Evolutionary conservation across 257 asterid genomes (phyloP).

Genomic region (Knoxia roxburghii): DNA sequence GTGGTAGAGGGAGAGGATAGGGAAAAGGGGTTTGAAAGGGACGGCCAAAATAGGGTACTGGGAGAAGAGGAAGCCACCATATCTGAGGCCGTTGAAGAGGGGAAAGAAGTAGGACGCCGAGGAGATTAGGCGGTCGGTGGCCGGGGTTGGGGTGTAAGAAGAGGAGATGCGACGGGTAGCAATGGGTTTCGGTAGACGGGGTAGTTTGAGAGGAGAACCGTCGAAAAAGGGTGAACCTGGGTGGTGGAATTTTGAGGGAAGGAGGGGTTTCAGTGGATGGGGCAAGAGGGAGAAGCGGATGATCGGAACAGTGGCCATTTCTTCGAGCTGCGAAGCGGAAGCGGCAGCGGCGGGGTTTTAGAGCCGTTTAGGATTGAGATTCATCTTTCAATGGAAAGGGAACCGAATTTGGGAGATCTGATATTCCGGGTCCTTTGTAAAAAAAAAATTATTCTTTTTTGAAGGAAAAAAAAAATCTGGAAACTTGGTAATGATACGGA

Average conservation of each 20-base stretch:
- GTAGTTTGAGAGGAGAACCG: constrained; percentile 13
- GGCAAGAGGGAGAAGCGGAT: constrained; percentile 42
- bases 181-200: constrained; percentile 10
- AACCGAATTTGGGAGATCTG: too few relatives aligned
- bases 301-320: constrained; percentile 58
- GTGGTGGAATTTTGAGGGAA: constrained; percentile 2
- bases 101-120: constrained; percentile 90
- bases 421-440: too few relatives aligned
- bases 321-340: not conserved
- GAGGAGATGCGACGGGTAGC: constrained; percentile 19
- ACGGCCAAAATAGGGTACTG: constrained; percentile 59
- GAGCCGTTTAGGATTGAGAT: not conserved
- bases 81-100: constrained; percentile 79
- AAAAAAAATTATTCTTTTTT: too few relatives aligned
- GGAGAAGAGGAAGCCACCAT: constrained; percentile 79
- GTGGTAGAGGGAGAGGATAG: constrained; percentile 70
- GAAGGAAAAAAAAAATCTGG: too few relatives aligned
- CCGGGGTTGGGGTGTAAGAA: constrained; percentile 60
- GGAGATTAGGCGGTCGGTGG: constrained; percentile 82
- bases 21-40: constrained; percentile 76
- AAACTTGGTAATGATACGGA: too few relatives aligned
- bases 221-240: not conserved
- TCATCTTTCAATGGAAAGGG: too few relatives aligned
- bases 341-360: not conserved
- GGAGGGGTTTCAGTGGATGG: constrained; percentile 26